Evolutionary conservation across 805 yeast species (phyloP), one percentile per base, ranked within the genome.

Genomic region (Suhomyces vadensis): DNA sequence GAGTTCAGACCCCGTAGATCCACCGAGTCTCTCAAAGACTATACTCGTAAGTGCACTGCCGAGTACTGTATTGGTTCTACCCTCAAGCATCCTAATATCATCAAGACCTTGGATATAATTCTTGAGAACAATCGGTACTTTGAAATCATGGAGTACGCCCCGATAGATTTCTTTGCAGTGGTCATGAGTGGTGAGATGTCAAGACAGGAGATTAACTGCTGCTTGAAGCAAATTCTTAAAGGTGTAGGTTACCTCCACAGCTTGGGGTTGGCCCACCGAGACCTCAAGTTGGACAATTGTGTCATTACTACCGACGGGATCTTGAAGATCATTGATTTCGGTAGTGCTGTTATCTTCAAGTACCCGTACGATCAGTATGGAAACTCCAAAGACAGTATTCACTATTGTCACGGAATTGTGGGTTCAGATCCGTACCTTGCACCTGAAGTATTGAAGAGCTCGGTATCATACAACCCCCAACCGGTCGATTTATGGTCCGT

Each of bases 121-220:
- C 80, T 79, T 50, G 85, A 57, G 79, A 89, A 63, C 55, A 81
- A 78, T 53, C 82, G 86, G 75, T 85, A 51, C 83, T 83, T 69
- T 42, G 96, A 92, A 64, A 89, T 94, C 42, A 90, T 94, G 97
- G 99, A 94, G 67, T 92, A 83, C 63, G 87, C 96, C 55, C 88
- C 95, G 6, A 77, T 81, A 33, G 95, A 87, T 67, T 85, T 87
- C 63, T 87, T 87, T 60, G 89, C 90, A 0, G 89, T 87, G 35
- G 95, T 87, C 11, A 87, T 87, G 95, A 82, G 89, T 4, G 91
- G 90, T 19, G 77, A 81, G 55, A 85, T 87, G 91, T 74, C 86
- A 5, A 74, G 94, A 56, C 83, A 82, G 43, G 95, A 87, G 61
- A 85, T 86, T 51, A 86, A 86, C 57, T 87, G 95, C 60, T 87